Evolutionary conservation across 352 stramenopile species (phyloP).

Genomic region (Pythium myriotylum): DNA sequence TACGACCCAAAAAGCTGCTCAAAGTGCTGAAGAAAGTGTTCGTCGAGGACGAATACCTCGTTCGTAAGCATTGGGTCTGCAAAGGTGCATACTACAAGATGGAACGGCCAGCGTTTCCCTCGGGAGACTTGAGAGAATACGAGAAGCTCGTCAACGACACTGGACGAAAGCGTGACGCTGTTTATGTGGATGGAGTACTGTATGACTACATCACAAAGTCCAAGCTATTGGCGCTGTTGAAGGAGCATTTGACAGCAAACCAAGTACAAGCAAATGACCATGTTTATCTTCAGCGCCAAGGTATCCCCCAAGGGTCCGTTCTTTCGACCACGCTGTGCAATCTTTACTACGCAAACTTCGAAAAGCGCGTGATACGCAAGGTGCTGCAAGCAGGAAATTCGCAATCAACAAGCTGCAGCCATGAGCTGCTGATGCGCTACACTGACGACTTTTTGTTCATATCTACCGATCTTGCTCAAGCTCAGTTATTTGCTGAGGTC

Average conservation of each 20-base stretch:
- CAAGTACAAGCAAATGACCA: slow-evolving; percentile 52
- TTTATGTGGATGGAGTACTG: slow-evolving; percentile 78
- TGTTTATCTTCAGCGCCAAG: slow-evolving; percentile 58
- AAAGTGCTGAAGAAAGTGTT: slow-evolving; percentile 66
- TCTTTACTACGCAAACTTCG: slow-evolving; percentile 81
- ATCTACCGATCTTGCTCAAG: slow-evolving; percentile 52
- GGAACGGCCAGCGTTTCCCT: slow-evolving; percentile 53
- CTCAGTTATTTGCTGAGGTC: slow-evolving; percentile 48
- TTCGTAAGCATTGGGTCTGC: slow-evolving; percentile 77
- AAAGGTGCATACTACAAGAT: slow-evolving; percentile 67
- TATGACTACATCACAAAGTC: slow-evolving; percentile 69
- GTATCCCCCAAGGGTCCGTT: slow-evolving; percentile 83
- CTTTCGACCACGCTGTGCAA: slow-evolving; percentile 83
- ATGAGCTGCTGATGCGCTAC: slow-evolving; percentile 73
- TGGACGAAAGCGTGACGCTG: slow-evolving; percentile 38
- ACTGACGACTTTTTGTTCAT: slow-evolving; percentile 83
- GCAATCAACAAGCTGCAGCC: slow-evolving; percentile 36
- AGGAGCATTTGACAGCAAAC: slow-evolving; percentile 68
- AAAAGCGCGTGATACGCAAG: slow-evolving; percentile 59
- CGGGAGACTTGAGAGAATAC: slow-evolving; percentile 57
- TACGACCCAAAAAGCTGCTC: slow-evolving; percentile 64
- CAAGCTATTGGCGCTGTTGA: slow-evolving; percentile 54
- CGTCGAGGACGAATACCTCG: slow-evolving; percentile 71
- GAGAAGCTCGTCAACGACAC: slow-evolving; percentile 46
- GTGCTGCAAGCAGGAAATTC: slow-evolving; percentile 27